Evolutionary conservation across 306 rosid species (phyloP).

Genomic region (Vigna angularis): DNA sequence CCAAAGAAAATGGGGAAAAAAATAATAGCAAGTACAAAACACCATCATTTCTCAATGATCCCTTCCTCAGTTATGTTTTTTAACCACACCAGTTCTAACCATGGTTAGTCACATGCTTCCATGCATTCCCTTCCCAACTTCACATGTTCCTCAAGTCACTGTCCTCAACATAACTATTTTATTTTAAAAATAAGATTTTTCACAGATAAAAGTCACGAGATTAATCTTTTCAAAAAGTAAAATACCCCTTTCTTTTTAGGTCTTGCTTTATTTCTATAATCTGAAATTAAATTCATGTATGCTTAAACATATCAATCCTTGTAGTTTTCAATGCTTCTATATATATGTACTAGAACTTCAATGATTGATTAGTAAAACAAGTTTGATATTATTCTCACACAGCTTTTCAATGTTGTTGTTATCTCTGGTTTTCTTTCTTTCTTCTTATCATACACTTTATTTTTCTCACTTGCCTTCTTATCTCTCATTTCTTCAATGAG

Average conservation of each 20-base stretch:
- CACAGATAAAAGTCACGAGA: background rate
- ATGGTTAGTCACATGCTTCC: slow-evolving; percentile 64
- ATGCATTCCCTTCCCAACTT: slow-evolving; percentile 32
- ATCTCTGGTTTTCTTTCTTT: no score
- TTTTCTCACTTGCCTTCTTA: no score
- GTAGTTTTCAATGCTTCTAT: slow-evolving; percentile 50
- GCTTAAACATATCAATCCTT: no score
- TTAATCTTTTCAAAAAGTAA: background rate
- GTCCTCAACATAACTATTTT: background rate
- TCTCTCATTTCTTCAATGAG: background rate
- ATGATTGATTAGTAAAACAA: background rate
- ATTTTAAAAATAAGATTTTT: no score
- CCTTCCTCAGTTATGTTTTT: slow-evolving; percentile 49
- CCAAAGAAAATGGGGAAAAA: background rate
- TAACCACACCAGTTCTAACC: slow-evolving; percentile 61
- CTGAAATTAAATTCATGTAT: no score
- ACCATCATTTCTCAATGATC: slow-evolving; percentile 94
- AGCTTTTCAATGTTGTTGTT: background rate
- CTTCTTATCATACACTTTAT: no score
- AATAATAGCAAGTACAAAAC: slow-evolving; percentile 53
- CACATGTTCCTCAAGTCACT: background rate
- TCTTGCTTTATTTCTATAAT: no score
- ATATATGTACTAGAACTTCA: slow-evolving; percentile 40
- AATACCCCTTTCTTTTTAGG: no score
- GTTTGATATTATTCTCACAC: background rate